A percentile compares a stretch with the other conserved stretches of the same genome.
These are phyloP conservation scores for Colletotrichum tofieldiae DNA, from an alignment of 2,329 filamentous ascomycete genomes.

Conservation along the genomic window DNA sequence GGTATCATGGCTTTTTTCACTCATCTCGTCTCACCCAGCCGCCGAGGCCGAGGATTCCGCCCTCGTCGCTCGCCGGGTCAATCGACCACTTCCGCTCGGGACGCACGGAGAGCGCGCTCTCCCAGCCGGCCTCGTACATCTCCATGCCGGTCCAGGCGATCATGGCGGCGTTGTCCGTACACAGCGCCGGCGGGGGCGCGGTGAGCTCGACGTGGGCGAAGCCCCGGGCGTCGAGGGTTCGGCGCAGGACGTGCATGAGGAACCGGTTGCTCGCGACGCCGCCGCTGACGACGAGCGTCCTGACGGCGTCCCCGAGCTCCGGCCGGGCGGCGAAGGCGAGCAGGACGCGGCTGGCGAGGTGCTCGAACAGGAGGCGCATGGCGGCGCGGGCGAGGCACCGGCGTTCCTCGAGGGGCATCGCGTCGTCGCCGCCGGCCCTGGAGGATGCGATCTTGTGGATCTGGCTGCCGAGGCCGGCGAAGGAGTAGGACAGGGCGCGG, in stretches of 20 bases:
- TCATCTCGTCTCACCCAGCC: constrained; percentile 59
- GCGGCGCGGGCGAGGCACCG: constrained; percentile 78
- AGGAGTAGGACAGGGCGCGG: constrained; percentile 78
- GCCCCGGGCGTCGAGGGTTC: constrained; percentile 76
- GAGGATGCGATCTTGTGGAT: constrained; percentile 70
- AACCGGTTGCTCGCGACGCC: constrained; percentile 92
- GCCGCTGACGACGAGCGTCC: constrained; percentile 85
- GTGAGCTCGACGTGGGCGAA: constrained; percentile 73
- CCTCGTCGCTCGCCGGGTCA: constrained; percentile 72
- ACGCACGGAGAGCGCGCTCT: constrained; percentile 72
- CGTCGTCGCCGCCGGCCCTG: constrained; percentile 46
- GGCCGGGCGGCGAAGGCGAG: constrained; percentile 70
- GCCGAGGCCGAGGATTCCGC: constrained; percentile 76
- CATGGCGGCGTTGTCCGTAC: constrained; percentile 98
- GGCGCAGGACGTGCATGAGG: constrained; percentile 76
- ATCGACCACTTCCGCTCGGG: constrained; percentile 82
- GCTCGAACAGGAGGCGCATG: constrained; percentile 90
- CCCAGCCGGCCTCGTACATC: constrained; percentile 88
- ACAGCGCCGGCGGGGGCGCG: constrained; percentile 83
- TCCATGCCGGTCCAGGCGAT: constrained; percentile 94
- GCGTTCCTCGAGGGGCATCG: constrained; percentile 73
- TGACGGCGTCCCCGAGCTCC: constrained; percentile 52
- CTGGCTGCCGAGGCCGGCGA: constrained; percentile 79
- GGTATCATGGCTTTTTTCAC: constrained; percentile 32
- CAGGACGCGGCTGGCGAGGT: constrained; percentile 82